Evolutionary conservation across 2,329 filamentous ascomycete genomes (phyloP).

Genomic region (Stemphylium vesicarium): DNA sequence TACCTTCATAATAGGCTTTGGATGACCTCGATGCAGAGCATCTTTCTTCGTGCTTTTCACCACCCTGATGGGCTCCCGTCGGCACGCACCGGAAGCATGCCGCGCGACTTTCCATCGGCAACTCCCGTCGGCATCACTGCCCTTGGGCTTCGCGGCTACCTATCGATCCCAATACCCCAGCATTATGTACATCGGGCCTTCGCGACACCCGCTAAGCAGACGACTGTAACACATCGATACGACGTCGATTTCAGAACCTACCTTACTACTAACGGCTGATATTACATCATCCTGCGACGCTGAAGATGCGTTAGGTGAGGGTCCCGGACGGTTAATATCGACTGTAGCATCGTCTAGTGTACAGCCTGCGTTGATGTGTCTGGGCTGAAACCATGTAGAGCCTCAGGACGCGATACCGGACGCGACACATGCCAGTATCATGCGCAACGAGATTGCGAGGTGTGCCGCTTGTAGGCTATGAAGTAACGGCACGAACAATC

Average conservation of each 20-base stretch:
- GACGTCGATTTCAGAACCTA: conserved; percentile 9
- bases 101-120: not conserved
- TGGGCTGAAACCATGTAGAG: too few species aligned
- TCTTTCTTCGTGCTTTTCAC: not conserved
- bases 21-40: not conserved
- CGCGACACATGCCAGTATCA: too few species aligned
- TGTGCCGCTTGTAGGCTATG: too few species aligned
- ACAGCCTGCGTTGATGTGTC: too few species aligned
- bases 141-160: conserved; percentile 2
- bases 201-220: not conserved
- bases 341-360: too few species aligned
- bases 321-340: too few species aligned
- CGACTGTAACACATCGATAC: conserved; percentile 24
- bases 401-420: too few species aligned
- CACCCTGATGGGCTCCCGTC: conserved; percentile 1
- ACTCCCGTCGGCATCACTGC: conserved; percentile 10
- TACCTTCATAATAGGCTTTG: not conserved
- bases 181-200: conserved; percentile 4
- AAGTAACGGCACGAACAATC: not conserved
- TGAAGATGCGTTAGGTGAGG: too few species aligned
- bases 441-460: too few species aligned
- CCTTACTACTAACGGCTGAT: not conserved
- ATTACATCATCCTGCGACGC: not conserved
- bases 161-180: conserved; percentile 15
- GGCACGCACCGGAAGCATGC: not conserved